Evolutionary conservation across 2,329 filamentous ascomycete species (phyloP), one percentile per base, ranked within the genome.

Genomic region (Trichoderma afroharzianum): DNA sequence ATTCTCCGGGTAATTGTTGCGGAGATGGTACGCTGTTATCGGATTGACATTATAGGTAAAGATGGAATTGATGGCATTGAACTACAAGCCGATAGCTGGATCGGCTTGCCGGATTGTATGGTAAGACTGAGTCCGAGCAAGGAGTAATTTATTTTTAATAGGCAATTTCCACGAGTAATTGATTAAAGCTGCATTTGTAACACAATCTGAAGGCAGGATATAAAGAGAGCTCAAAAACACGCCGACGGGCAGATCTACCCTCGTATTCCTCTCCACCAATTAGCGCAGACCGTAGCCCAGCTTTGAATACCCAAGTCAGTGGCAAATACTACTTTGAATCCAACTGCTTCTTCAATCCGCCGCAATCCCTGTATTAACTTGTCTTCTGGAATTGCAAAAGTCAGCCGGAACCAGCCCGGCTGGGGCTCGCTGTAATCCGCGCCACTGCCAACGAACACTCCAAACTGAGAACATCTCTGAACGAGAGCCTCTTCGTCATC

Each of bases 51-150:
- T 24, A 8, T 53, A 4, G 57, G 28, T 2, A 18, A n/a, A 50
- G 32, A 6, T 6, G 43, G 9, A 9, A 18, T 28, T 14, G 67
- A 70, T 53, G 39, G 12, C 1, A 36, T 70, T 36, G 11, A 39
- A n/a, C 70, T 71, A 7, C 70, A 71, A 30, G 39, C 57, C 11
- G 70, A 71, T 59, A 71, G 70, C 53, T 71, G 70, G 70, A 68
- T 71, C 21, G 70, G 70, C 14, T 57, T 71, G 55, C 70, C 70
- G 4, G 59, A 68, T 15, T 26, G 55, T 6, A 63, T 39, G 28
- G 63, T 68, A 18, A 59, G 14, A n/a, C 7, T 71, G 6, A 39
- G 24, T 6, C 39, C n/a, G n/a, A n/a, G 33, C 61, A 15, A 4
- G 28, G 14, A 15, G 26, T 28, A 47, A 6, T 1, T 30, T 18